Conservation (phyloP, 23 red algal species). For the Gracilariopsis chorda region DNA sequence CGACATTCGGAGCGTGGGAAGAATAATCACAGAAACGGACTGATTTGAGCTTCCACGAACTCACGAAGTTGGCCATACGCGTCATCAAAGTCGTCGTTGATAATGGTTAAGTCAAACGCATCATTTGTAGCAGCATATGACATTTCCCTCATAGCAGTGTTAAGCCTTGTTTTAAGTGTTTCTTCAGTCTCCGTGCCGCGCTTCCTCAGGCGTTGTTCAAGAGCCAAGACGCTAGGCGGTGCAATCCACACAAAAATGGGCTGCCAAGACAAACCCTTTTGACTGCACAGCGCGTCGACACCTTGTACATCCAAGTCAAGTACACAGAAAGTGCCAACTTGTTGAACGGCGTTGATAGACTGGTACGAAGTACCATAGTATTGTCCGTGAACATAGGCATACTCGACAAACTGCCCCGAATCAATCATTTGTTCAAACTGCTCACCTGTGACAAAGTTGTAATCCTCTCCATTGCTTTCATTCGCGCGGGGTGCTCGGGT, state of each 20-base stretch:
- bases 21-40: not conserved
- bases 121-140: constrained; percentile 62
- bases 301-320: constrained; percentile 94
- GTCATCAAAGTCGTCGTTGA: constrained; percentile 77
- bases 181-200: constrained; percentile 74
- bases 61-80: constrained; percentile 66
- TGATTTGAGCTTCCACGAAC: constrained; percentile 31
- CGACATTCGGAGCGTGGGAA: not conserved
- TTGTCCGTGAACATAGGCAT: constrained; percentile 90
- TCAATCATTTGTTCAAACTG: constrained; percentile 67
- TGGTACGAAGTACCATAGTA: constrained; percentile 91
- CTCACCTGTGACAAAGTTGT: constrained; percentile 78
- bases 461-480: constrained; percentile 80
- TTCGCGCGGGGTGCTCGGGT: constrained; percentile 73
- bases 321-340: constrained; percentile 49
- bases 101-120: constrained; percentile 82
- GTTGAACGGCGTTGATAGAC: constrained; percentile 59
- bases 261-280: constrained; percentile 29
- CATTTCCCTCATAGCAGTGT: constrained; percentile 83
- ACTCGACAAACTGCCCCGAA: constrained; percentile 83
- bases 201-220: constrained; percentile 73
- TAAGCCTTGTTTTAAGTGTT: constrained; percentile 60
- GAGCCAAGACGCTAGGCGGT: constrained; percentile 70
- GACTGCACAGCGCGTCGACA: constrained; percentile 53
- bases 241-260: constrained; percentile 87